phyloP scores from a whole-genome alignment of 1,284 basidiomycete species.

The Apiotrichum porosum region DNA sequence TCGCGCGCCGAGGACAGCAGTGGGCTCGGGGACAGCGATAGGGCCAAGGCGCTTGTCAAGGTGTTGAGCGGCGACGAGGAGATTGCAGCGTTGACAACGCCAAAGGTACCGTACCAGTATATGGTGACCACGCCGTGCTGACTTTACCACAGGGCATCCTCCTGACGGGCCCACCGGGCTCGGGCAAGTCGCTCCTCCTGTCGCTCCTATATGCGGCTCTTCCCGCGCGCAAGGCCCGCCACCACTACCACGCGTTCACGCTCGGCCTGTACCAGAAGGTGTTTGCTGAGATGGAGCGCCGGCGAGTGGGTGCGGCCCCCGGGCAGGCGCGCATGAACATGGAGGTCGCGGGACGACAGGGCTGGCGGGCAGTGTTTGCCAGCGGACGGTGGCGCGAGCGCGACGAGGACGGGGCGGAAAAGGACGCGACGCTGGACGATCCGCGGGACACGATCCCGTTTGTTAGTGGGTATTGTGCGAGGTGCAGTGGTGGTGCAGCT shows the following conservation, averaged over 20 bases:
- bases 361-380: slow-evolving; percentile 49
- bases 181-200: slow-evolving; percentile 60
- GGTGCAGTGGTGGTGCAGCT: no score
- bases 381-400: slow-evolving; percentile 47
- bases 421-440: slow-evolving; percentile 21
- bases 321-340: slow-evolving; percentile 47
- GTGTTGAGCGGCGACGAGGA: slow-evolving; percentile 59
- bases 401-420: slow-evolving; percentile 18
- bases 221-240: slow-evolving; percentile 60
- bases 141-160: slow-evolving; percentile 47
- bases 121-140: background rate
- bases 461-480: slow-evolving; percentile 43
- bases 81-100: slow-evolving; percentile 57
- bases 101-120: slow-evolving; percentile 54
- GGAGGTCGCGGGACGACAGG: slow-evolving; percentile 36
- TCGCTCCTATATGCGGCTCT: slow-evolving; percentile 62
- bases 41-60: slow-evolving; percentile 50
- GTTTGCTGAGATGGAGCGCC: slow-evolving; percentile 44
- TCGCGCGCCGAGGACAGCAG: background rate
- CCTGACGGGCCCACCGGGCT: slow-evolving; percentile 55
- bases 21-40: slow-evolving; percentile 6
- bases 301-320: slow-evolving; percentile 27
- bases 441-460: slow-evolving; percentile 46
- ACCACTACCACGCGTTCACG: slow-evolving; percentile 65
- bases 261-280: slow-evolving; percentile 61